Percentiles rank a stretch among this genome's conserved stretches.
Evolutionary conservation across 73 alveolate species (phyloP).

Genomic region (Tetrahymena malaccensis): DNA sequence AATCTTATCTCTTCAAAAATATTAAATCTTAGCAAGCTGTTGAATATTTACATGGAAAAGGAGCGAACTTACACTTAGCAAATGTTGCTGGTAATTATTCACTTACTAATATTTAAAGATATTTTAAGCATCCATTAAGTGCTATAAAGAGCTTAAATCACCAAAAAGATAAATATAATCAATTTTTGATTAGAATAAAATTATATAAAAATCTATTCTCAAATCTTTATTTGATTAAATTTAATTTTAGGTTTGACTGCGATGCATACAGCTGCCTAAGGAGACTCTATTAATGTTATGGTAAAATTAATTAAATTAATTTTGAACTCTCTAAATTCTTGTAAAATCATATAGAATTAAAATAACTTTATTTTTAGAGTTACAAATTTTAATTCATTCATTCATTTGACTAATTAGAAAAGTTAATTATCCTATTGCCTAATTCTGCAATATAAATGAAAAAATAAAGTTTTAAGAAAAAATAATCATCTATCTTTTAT

Average conservation of each 20-base stretch:
- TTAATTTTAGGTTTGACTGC: background rate
- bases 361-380: background rate
- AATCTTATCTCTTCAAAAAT: background rate
- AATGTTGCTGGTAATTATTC: background rate
- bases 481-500: background rate
- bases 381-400: too few relatives aligned
- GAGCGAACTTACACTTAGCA: background rate
- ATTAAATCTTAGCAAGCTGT: background rate
- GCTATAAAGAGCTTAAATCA: too few relatives aligned
- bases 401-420: too few relatives aligned
- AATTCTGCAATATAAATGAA: too few relatives aligned
- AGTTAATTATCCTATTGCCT: too few relatives aligned
- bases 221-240: background rate
- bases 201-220: background rate
- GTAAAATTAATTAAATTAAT: background rate
- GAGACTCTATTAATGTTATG: background rate
- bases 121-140: background rate
- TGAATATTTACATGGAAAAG: background rate
- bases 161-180: too few relatives aligned
- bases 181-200: background rate
- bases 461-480: too few relatives aligned
- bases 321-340: background rate
- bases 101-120: background rate
- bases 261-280: background rate
- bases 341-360: background rate